Evolutionary conservation across 345 rosid species (phyloP), one percentile per base, ranked within the genome.

Genomic region (Populus nigra): DNA sequence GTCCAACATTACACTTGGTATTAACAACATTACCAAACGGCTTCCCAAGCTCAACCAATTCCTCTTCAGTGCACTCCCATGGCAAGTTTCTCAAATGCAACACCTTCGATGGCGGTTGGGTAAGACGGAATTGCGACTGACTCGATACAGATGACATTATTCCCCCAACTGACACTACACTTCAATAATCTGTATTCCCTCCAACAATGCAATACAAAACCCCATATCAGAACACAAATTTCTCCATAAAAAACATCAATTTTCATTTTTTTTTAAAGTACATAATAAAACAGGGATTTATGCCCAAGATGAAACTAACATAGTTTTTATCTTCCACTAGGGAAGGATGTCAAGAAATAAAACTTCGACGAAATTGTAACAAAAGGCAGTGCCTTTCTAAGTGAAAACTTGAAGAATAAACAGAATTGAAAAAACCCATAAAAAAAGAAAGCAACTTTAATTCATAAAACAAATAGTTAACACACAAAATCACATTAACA

Each of bases 1-100:
- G 98, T 78, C 99, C 99, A 39, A 96, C 99, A 85, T 96, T 96
- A 86, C 99, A 96, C 80, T 96, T 96, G 1, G 99, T 96, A 82
- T 94, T 94, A 22, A 96, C 94, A 77, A 94, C 99, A 71, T 89
- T 85, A 36, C 99, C 99, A 84, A 96, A 96, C 2, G 97, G 99
- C 87, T 94, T 96, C 77, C 99, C 99, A 41, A 96, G 93, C 80
- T 96, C 98, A 73, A 96, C 81, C 71, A 96, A 77, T 71, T 94
- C 99, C 62, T 94, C 98, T 80, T 96, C 99, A 15, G 97, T 88
- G 84, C 99, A 96, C 78, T 94, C 99, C 99, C 99, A 96, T 0
- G 99, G 99, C 88, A 96, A 84, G 85, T 96, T 96, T 83, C 99
- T 89, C 87, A 96, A 76, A 86, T 96, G 99, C 70, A 96, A 91